These are phyloP conservation scores for Colletotrichum sansevieriae DNA, from an alignment of 2,329 filamentous ascomycete species.

Conservation along the genomic window DNA sequence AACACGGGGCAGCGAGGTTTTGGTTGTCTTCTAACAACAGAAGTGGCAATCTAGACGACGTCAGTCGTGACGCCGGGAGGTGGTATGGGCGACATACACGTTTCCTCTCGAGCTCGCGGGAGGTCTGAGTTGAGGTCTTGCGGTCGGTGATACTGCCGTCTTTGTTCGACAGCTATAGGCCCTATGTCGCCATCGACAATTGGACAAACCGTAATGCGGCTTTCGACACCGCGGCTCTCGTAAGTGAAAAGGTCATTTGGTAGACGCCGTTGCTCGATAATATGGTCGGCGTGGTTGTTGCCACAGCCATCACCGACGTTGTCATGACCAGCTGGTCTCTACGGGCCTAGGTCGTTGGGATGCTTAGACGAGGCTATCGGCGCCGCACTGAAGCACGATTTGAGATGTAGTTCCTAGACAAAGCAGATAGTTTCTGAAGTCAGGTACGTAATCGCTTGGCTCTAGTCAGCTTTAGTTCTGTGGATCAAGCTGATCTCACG, in stretches of 20 bases:
- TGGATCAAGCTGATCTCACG: no score
- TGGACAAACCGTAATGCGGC: not conserved
- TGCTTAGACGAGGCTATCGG: no score
- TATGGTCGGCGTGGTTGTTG: no score
- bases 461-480: no score
- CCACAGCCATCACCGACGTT: not conserved
- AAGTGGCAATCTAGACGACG: no score
- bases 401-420: no score
- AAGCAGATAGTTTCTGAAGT: no score
- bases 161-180: constrained; percentile 1
- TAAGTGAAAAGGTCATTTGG: constrained; percentile 2
- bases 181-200: not conserved
- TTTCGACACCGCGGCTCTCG: not conserved
- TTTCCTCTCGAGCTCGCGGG: constrained; percentile 1
- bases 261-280: not conserved
- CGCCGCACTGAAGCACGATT: no score
- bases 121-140: not conserved
- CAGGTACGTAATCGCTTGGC: no score
- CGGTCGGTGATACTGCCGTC: not conserved
- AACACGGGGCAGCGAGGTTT: no score
- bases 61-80: not conserved
- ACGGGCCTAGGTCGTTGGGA: not conserved
- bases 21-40: no score
- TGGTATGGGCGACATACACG: not conserved
- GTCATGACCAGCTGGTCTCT: not conserved